These are phyloP conservation scores for Globisporangium megalacanthum DNA, from an alignment of 352 stramenopile genomes.

Conservation along the genomic window DNA sequence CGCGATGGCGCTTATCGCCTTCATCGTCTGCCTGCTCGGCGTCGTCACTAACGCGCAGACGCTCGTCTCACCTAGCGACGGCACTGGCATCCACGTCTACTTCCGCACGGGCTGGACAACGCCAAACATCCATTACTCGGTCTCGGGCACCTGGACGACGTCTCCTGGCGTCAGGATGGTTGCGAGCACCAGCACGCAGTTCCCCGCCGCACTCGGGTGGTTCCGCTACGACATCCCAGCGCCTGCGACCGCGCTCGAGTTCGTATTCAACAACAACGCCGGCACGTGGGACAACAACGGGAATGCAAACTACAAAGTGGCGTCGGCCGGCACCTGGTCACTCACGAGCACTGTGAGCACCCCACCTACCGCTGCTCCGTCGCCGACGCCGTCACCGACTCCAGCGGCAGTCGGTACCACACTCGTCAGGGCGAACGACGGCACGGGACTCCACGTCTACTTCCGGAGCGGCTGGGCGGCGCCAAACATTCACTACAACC, in stretches of 20 bases:
- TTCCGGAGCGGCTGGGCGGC: conserved; percentile 21
- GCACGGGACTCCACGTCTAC: conserved; percentile 29
- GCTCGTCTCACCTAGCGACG: conserved; percentile 26
- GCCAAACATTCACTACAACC: conserved; percentile 36
- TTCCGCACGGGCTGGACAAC: conserved; percentile 39
- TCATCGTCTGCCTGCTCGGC: conserved; percentile 13
- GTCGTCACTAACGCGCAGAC: conserved; percentile 21
- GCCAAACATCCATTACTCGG: conserved; percentile 47
- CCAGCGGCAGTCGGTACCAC: conserved; percentile 10
- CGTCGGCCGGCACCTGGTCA: conserved; percentile 25
- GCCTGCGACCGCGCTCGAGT: conserved; percentile 27
- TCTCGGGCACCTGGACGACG: conserved; percentile 16
- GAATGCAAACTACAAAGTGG: conserved; percentile 40
- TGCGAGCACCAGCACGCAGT: conserved; percentile 18
- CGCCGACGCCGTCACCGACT: background rate
- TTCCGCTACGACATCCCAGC: conserved; percentile 31
- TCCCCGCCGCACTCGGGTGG: conserved; percentile 24
- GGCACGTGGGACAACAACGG: conserved; percentile 41
- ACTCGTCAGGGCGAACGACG: conserved; percentile 22
- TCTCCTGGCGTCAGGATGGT: conserved; percentile 7
- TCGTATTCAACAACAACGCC: conserved; percentile 46
- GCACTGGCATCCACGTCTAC: conserved; percentile 39
- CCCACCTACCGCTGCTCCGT: conserved; percentile 20
- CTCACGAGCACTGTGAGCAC: conserved; percentile 29
- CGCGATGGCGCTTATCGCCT: background rate